Percentiles rank a stretch among this genome's conserved stretches.
These are phyloP conservation scores for Macrocybe gigantea DNA, from an alignment of 768 basidiomycete genomes.

Conservation along the genomic window DNA sequence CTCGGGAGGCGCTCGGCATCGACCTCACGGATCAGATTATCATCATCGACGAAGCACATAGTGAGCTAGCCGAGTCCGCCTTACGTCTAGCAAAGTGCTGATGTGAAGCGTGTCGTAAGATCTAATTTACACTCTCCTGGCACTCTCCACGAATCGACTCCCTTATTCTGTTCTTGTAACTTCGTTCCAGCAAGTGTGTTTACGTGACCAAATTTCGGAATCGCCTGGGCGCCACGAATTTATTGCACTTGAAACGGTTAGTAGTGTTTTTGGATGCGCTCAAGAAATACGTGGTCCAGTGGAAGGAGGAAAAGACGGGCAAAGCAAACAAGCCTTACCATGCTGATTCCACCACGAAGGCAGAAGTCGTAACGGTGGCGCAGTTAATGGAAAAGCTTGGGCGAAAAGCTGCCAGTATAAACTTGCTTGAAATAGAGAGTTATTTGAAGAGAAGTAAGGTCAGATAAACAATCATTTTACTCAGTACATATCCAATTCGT, in stretches of 20 bases:
- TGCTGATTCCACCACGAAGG: slow-evolving; percentile 13
- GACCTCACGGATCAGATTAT: slow-evolving; percentile 80
- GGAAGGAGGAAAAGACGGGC: slow-evolving; percentile 33
- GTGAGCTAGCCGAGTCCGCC: slow-evolving; percentile 37
- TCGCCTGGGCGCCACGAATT: slow-evolving; percentile 67
- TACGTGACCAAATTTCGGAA: slow-evolving; percentile 77
- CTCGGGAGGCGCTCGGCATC: slow-evolving; percentile 85
- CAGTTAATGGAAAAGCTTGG: slow-evolving; percentile 64
- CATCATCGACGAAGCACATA: slow-evolving; percentile 95
- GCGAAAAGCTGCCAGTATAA: slow-evolving; percentile 64
- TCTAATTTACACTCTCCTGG: slow-evolving; percentile 83
- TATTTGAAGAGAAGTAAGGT: slow-evolving; percentile 86
- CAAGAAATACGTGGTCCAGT: slow-evolving; percentile 49
- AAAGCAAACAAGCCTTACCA: slow-evolving; percentile 1
- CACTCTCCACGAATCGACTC: slow-evolving; percentile 71
- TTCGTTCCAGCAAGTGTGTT: slow-evolving; percentile 67
- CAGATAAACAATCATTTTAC: slow-evolving; percentile 16
- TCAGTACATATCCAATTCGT: background rate
- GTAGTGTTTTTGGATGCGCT: slow-evolving; percentile 68
- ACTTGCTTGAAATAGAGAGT: slow-evolving; percentile 73
- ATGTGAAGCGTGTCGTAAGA: slow-evolving; percentile 38
- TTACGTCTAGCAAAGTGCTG: background rate
- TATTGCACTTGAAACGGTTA: slow-evolving; percentile 76
- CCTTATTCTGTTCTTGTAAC: slow-evolving; percentile 47
- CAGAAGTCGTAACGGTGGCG: slow-evolving; percentile 65